These are phyloP conservation scores for Turnera subulata DNA, from an alignment of 345 rosid species.

Conservation along the genomic window DNA sequence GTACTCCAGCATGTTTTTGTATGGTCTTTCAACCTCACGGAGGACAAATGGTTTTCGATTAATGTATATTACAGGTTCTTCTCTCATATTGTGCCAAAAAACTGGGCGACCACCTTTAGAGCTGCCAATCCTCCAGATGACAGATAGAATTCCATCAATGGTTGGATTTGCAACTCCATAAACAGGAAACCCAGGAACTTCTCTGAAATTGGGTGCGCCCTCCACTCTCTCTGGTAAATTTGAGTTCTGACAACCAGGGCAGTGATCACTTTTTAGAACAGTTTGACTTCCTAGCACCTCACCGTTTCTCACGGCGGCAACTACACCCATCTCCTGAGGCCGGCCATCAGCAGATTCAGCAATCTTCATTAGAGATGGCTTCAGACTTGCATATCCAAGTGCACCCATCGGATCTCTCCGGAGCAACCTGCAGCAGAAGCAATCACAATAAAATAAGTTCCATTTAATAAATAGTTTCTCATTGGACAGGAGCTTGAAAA, in stretches of 20 bases:
- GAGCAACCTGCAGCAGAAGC: slow-evolving; percentile 57
- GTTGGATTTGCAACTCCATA: slow-evolving; percentile 99
- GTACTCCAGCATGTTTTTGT: slow-evolving; percentile 93
- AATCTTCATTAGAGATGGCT: slow-evolving; percentile 69
- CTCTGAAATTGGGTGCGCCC: slow-evolving; percentile 98
- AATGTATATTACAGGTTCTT: slow-evolving; percentile 96
- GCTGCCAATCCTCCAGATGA: slow-evolving; percentile 79
- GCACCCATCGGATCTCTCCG: slow-evolving; percentile 99
- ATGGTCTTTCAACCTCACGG: slow-evolving; percentile 96
- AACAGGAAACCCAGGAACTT: slow-evolving; percentile 95
- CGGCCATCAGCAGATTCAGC: slow-evolving; percentile 82
- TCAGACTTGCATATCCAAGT: slow-evolving; percentile 64
- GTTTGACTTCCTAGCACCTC: slow-evolving; percentile 97
- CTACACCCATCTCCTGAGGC: slow-evolving; percentile 84
- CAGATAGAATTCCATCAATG: slow-evolving; percentile 80
- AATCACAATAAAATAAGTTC: slow-evolving; percentile 13
- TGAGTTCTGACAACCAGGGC: slow-evolving; percentile 86
- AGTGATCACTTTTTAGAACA: slow-evolving; percentile 94
- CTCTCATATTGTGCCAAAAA: slow-evolving; percentile 98
- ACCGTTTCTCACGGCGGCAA: slow-evolving; percentile 87
- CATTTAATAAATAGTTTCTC: background rate
- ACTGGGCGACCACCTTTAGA: slow-evolving; percentile 69
- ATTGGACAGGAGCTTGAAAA: too few species aligned
- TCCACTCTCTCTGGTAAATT: slow-evolving; percentile 87
- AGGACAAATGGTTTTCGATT: slow-evolving; percentile 97